These are phyloP conservation scores for Cordyceps javanica DNA, from an alignment of 2,329 filamentous ascomycete genomes.

Conservation along the genomic window DNA sequence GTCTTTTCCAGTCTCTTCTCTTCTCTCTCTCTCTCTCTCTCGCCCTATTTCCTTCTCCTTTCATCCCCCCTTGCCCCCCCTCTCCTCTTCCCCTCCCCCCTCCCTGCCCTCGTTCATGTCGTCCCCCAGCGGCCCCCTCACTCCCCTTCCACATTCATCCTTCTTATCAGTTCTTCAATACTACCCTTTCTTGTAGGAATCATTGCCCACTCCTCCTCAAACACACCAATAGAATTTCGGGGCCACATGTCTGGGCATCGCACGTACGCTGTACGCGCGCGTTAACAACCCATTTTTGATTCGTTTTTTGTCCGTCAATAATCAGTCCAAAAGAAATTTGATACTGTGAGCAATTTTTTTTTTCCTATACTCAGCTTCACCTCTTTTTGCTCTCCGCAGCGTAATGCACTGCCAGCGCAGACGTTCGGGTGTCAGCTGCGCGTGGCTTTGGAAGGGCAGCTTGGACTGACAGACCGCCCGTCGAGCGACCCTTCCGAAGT, in stretches of 20 bases:
- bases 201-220: neutral
- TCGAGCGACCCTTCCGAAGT: neutral
- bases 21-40: neutral
- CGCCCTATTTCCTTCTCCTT: too few species aligned
- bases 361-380: too few species aligned
- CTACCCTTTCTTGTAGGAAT: neutral
- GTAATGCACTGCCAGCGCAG: neutral
- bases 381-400: neutral
- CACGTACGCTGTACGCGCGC: slow-evolving; percentile 4
- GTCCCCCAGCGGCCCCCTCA: neutral
- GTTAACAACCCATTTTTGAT: neutral
- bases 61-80: neutral
- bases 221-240: neutral
- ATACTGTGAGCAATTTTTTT: neutral
- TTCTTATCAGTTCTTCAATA: neutral
- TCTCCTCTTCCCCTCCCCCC: neutral
- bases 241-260: neutral
- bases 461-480: neutral
- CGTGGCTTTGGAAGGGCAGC: neutral
- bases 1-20: too few species aligned
- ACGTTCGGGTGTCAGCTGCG: neutral
- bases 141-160: neutral
- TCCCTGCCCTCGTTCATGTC: neutral
- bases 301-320: neutral
- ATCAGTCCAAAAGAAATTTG: neutral